Base-by-base conservation (phyloP, 2,329 filamentous ascomycete species). In the Fusarium siculi region DNA sequence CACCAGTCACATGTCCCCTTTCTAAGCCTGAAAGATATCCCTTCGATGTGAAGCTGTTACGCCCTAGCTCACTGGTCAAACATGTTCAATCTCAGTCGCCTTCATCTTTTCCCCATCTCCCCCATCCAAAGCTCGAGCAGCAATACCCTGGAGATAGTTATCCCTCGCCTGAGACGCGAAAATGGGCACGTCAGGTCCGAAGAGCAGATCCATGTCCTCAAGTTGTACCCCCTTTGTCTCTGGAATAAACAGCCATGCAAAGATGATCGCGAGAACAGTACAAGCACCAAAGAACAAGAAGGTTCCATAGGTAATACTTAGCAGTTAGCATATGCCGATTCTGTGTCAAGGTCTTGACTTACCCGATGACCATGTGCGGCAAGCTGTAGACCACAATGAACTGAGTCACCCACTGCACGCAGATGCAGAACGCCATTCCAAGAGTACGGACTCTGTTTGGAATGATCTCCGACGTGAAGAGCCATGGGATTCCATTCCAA, bases 1-100 rank as follows among this genome's bases (percentile, higher is more conserved):
- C 3, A 18, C 2, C n/a, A 3, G 0, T 36, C 2, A 2, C 23
- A 7, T 23, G 7, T 11, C 6, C 15, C 16, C 4, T 9, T 21
- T 4, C 2, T 7, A 37, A 6, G 1, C 10, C 8, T 7, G 4
- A 4, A 2, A 7, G 18, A 21, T 28, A 8, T 11, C 3, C 16
- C 12, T 12, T 37, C 3, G 8, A 7, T 12, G 15, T 50, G 10
- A 23, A 32, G 3, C 11, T 9, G 4, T 14, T 1, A 2, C 0
- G 1, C 19, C 18, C 5, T 25, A 1, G 4, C 4, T 14, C 32
- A 15, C 19, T 21, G 9, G 0, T 37, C 3, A 53, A 16, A 53
- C 50, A 7, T 16, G 19, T 16, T 53, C 23, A 21, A 53, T 28
- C 19, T 53, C 23, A 2, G 50, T 16, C 7, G 34, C 23, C 50